Percentiles rank a stretch among this genome's conserved stretches.
Conservation (phyloP, 805 yeast species). For the Priceomyces melissophilus region DNA sequence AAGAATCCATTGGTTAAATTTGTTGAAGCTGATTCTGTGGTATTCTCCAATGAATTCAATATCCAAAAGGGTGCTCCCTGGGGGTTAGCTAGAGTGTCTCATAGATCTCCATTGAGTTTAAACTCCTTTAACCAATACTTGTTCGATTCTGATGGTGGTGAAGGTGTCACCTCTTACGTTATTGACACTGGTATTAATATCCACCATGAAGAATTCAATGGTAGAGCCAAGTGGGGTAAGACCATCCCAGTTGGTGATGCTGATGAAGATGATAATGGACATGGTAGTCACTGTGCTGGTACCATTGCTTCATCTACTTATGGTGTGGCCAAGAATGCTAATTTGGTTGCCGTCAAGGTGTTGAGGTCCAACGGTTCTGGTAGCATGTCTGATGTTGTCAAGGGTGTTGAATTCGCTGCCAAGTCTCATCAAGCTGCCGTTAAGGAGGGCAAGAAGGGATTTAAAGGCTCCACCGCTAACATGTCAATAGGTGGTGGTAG, state of each 20-base stretch:
- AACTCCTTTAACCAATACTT: conserved; percentile 71
- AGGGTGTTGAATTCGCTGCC: conserved; percentile 84
- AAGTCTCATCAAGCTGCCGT: conserved; percentile 59
- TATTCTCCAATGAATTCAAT: conserved; percentile 58
- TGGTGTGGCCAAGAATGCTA: conserved; percentile 82
- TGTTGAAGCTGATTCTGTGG: conserved; percentile 75
- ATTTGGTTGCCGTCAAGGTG: conserved; percentile 79
- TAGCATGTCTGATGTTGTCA: conserved; percentile 76
- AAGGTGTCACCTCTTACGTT: conserved; percentile 82
- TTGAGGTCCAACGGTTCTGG: conserved; percentile 81
- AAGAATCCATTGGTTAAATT: conserved; percentile 59
- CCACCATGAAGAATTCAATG: conserved; percentile 72
- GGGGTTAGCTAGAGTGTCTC: conserved; percentile 91
- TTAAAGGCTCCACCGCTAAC: conserved; percentile 84
- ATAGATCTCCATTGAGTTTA: conserved; percentile 65
- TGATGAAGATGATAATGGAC: conserved; percentile 84
- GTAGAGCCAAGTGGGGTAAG: conserved; percentile 84
- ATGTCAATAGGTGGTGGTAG: conserved; percentile 95
- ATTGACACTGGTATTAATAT: conserved; percentile 86
- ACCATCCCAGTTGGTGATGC: conserved; percentile 71
- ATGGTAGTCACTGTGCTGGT: conserved; percentile 98
- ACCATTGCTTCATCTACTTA: conserved; percentile 77
- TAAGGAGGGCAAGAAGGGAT: conserved; percentile 54
- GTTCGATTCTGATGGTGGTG: conserved; percentile 70
- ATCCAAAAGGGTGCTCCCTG: conserved; percentile 86